A percentile compares a stretch with the other conserved stretches of the same genome.
Evolutionary conservation across 331 rosid genomes (phyloP).

Genomic region (Arachis monticola): DNA sequence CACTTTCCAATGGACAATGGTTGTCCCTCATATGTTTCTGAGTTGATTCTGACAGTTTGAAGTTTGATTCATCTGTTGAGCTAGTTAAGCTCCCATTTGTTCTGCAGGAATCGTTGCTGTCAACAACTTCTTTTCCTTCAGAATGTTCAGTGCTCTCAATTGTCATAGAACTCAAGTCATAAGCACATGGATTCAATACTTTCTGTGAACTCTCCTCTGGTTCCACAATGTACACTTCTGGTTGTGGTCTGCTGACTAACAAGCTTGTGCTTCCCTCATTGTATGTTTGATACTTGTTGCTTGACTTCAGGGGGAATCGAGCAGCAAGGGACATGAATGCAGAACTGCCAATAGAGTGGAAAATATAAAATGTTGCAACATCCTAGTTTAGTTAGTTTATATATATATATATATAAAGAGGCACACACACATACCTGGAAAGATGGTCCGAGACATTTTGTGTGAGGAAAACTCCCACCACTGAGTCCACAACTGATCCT

Average conservation of each 20-base stretch:
- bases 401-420: background rate
- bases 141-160: slow-evolving; percentile 44
- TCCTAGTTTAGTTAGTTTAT: slow-evolving; percentile 15
- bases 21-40: slow-evolving; percentile 44
- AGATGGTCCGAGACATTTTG: slow-evolving; percentile 97
- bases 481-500: slow-evolving; percentile 96
- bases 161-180: slow-evolving; percentile 51
- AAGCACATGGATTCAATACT: slow-evolving; percentile 44
- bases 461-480: slow-evolving; percentile 90
- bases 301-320: slow-evolving; percentile 69
- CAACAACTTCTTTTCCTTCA: slow-evolving; percentile 55
- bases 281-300: slow-evolving; percentile 41
- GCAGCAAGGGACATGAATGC: slow-evolving; percentile 93
- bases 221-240: slow-evolving; percentile 49
- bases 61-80: slow-evolving; percentile 54
- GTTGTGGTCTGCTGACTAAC: slow-evolving; percentile 52
- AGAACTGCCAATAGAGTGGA: slow-evolving; percentile 65
- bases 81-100: slow-evolving; percentile 41
- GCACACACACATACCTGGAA: slow-evolving; percentile 66
- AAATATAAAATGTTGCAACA: slow-evolving; percentile 15
- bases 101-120: slow-evolving; percentile 52
- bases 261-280: slow-evolving; percentile 44
- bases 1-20: slow-evolving; percentile 38
- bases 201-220: slow-evolving; percentile 50
- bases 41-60: slow-evolving; percentile 45